Conservation (phyloP, 176 grass and related monocot species). For the Musa schizocarpa region DNA sequence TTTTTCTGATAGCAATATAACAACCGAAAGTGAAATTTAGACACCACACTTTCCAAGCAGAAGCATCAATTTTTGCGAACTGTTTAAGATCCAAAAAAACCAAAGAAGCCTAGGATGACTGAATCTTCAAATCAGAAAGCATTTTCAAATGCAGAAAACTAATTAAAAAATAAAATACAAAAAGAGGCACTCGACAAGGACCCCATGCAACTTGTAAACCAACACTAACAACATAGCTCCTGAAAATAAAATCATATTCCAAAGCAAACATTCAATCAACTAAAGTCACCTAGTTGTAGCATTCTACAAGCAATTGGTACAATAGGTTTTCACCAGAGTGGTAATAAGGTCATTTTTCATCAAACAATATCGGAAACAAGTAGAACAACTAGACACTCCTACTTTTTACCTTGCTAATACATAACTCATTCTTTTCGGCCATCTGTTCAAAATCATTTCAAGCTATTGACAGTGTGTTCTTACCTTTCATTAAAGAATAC, state of each 20-base stretch:
- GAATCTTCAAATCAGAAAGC: neutral
- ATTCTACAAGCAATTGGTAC: neutral
- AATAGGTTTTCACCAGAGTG: too few relatives aligned
- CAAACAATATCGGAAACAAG: too few relatives aligned
- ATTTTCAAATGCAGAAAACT: neutral
- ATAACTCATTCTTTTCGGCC: too few relatives aligned
- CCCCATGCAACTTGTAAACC: too few relatives aligned
- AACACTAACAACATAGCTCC: neutral
- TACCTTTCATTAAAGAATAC: too few relatives aligned
- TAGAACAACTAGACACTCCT: too few relatives aligned
- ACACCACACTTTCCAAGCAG: neutral
- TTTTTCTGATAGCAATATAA: neutral
- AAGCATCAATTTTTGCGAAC: neutral
- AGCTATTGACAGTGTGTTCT: too few relatives aligned
- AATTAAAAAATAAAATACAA: neutral
- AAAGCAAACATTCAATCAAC: neutral
- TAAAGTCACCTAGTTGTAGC: neutral
- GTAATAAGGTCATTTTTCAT: too few relatives aligned
- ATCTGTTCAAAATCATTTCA: too few relatives aligned
- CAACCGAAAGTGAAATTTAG: neutral
- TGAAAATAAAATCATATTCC: neutral
- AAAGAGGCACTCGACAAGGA: neutral
- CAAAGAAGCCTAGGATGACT: neutral
- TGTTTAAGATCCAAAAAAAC: neutral
- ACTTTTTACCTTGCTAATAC: too few relatives aligned